Base-by-base conservation (phyloP, 106 monocot species). In the Apostasia ramifera region DNA sequence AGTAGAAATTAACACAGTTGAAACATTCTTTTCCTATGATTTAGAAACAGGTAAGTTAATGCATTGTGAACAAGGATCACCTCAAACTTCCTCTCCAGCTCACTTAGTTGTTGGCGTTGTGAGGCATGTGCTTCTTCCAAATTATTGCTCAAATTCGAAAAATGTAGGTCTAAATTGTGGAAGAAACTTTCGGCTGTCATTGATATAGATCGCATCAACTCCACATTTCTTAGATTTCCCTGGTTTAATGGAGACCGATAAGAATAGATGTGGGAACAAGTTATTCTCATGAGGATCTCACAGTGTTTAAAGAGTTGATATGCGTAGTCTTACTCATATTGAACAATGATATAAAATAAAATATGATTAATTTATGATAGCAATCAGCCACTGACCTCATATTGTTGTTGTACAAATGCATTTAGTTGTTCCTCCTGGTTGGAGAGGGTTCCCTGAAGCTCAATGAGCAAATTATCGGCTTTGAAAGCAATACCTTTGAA, bases 61-160 rank as follows among this genome's bases (percentile, higher is more conserved):
- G 10, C 43, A 73, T 1, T 13, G 2, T 2, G 12, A 71, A 41
- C 46, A 7, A 37, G 5, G 46, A 56, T 69, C 47, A 89, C 93
- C 89, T 93, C 93, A 68, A 93, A 93, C 26, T 93, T 89, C 75
- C 73, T 89, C 73, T 93, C 93, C 78, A 93, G 86, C 26, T 93
- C 86, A 71, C 53, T 66, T 7, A 93, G 79, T 74, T 81, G 83
- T 73, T 68, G 71, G 69, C 86, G 67, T 76, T 93, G 89, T 1
- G 70, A 70, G 54, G 44, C 60, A 67, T 86, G 86, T 47, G 89
- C 77, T 75, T 93, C 83, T 70, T 86, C 74, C 77, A 93, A 63
- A 58, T 86, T 93, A 67, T 66, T 74, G 69, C 69, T 86, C 69
- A 93, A 70, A 26, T 73, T 89, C 1, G 75, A 84, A 57, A 71